These are phyloP conservation scores for Colletotrichum noveboracense DNA, from an alignment of 2,329 filamentous ascomycete species.

Conservation along the genomic window DNA sequence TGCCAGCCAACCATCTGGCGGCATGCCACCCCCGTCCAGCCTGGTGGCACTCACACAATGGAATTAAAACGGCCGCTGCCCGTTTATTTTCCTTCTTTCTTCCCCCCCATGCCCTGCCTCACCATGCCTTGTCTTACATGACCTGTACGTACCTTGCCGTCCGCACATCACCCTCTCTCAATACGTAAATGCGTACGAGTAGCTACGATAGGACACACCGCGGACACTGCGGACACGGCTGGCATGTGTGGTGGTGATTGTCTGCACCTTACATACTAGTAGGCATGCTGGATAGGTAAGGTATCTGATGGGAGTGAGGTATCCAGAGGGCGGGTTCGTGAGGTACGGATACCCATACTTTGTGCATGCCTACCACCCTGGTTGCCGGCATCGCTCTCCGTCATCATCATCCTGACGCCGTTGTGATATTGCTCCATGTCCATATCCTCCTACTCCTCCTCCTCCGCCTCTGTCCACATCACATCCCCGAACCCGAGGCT, in stretches of 20 bases:
- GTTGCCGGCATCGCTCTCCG: not conserved
- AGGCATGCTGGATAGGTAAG: not conserved
- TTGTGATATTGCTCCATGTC: not conserved
- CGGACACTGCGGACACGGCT: not conserved
- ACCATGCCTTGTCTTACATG: slow-evolving; percentile 3
- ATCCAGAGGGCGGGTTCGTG: not conserved
- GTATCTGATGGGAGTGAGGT: not conserved
- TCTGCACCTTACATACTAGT: not conserved
- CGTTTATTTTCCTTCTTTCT: not conserved
- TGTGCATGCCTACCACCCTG: not conserved
- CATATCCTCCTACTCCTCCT: not conserved
- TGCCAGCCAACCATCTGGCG: not conserved
- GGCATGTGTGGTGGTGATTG: not conserved
- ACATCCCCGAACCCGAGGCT: not conserved
- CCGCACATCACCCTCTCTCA: not conserved
- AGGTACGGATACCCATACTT: not conserved
- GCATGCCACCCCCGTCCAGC: not conserved
- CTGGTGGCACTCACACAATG: not conserved
- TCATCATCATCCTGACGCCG: not conserved
- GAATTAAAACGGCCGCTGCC: not conserved
- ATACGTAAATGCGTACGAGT: not conserved
- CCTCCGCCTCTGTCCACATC: not conserved
- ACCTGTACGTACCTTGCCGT: slow-evolving; percentile 1
- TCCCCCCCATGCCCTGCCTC: not conserved
- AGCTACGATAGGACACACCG: not conserved